A percentile compares a stretch with the other conserved stretches of the same genome.
Evolutionary conservation across 345 rosid genomes (phyloP).

Genomic region (Eucalyptus regnans): DNA sequence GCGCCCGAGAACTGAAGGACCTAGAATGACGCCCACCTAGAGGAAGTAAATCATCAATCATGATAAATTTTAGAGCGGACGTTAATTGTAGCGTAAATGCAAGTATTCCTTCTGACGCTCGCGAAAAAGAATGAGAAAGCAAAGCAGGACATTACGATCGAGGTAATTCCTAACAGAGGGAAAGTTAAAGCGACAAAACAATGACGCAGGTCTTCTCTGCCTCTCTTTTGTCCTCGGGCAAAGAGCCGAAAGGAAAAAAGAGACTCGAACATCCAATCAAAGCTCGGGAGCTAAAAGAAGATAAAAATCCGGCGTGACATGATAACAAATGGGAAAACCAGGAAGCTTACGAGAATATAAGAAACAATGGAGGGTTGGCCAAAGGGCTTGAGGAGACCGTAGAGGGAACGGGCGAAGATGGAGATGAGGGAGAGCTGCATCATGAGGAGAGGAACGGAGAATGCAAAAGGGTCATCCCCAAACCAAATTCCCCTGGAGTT

Average conservation of each 20-base stretch:
- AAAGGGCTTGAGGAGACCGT: conserved; percentile 7
- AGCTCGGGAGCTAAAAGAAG: not conserved
- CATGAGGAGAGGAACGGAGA: conserved; percentile 6
- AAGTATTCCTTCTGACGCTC: not conserved
- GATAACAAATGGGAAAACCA: not conserved
- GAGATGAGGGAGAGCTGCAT: conserved; percentile 7
- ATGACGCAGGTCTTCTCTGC: not conserved
- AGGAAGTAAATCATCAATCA: not conserved
- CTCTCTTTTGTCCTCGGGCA: not conserved
- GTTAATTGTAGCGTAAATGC: not conserved
- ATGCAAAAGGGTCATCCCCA: conserved; percentile 11
- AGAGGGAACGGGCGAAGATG: not conserved
- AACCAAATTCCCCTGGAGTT: conserved; percentile 7
- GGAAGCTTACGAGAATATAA: conserved; percentile 10
- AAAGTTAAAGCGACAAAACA: not conserved
- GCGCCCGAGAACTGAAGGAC: conserved; percentile 28
- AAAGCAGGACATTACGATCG: not conserved
- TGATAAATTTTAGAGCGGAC: not conserved
- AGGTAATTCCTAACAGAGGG: not conserved
- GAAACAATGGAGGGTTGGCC: conserved; percentile 6
- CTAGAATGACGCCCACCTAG: conserved; percentile 30
- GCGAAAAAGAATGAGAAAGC: not conserved
- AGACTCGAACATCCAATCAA: not conserved
- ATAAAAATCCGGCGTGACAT: not conserved
- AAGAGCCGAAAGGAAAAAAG: not conserved